These are phyloP conservation scores for Zelopaecilomyces penicillatus DNA, from an alignment of 2,329 filamentous ascomycete genomes.

Conservation along the genomic window DNA sequence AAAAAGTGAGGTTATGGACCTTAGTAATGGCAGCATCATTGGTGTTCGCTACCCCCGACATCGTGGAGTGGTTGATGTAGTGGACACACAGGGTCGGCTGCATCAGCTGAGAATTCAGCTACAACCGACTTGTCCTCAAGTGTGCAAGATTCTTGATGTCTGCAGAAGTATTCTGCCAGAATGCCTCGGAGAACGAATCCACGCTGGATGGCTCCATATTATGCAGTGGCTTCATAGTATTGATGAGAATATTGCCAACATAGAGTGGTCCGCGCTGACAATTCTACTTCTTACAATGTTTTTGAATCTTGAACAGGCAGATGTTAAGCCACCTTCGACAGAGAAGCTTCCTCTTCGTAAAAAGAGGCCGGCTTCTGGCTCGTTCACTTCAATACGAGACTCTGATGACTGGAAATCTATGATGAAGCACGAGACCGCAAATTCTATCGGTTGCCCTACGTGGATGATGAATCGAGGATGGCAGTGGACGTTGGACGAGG, in stretches of 20 bases:
- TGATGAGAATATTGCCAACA: slow-evolving; percentile 37
- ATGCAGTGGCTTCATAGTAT: slow-evolving; percentile 57
- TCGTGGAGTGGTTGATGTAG: slow-evolving; percentile 55
- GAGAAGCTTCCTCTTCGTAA: slow-evolving; percentile 22
- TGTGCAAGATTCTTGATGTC: slow-evolving; percentile 50
- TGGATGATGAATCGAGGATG: slow-evolving; percentile 59
- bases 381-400: slow-evolving; percentile 26
- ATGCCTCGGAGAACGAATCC: slow-evolving; percentile 49
- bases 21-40: slow-evolving; percentile 39
- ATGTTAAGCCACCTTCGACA: slow-evolving; percentile 16
- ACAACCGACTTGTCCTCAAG: slow-evolving; percentile 54
- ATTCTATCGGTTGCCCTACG: slow-evolving; percentile 39
- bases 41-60: slow-evolving; percentile 50
- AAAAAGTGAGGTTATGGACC: slow-evolving; percentile 37
- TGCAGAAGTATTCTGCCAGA: slow-evolving; percentile 57
- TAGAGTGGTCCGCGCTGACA: slow-evolving; percentile 63
- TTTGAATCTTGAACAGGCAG: slow-evolving; percentile 45
- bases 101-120: slow-evolving; percentile 63
- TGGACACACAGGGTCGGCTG: slow-evolving; percentile 51
- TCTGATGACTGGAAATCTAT: slow-evolving; percentile 41
- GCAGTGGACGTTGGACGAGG: slow-evolving; percentile 61
- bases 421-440: slow-evolving; percentile 37
- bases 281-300: slow-evolving; percentile 57
- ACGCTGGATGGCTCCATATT: slow-evolving; percentile 66
- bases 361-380: slow-evolving; percentile 25